These are phyloP conservation scores for Colletotrichum zoysiae DNA, from an alignment of 2,329 filamentous ascomycete species.

Conservation along the genomic window DNA sequence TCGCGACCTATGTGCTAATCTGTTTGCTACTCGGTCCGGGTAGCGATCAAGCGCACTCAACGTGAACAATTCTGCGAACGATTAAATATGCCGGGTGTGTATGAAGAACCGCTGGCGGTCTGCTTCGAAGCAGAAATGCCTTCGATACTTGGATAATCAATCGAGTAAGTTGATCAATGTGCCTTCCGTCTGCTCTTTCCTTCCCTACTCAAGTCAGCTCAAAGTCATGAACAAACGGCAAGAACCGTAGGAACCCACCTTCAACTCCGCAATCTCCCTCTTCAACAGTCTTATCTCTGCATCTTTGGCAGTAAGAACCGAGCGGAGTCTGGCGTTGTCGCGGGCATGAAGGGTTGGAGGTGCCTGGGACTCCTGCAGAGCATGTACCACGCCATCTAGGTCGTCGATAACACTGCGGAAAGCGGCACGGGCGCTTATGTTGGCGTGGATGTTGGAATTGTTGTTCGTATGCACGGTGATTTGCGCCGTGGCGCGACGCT, in stretches of 20 bases:
- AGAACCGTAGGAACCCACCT: background rate
- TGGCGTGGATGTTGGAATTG: background rate
- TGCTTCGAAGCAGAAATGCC: background rate
- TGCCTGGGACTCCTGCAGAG: background rate
- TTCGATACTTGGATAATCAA: background rate
- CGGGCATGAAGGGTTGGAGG: background rate
- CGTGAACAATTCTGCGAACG: background rate
- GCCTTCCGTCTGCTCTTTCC: background rate
- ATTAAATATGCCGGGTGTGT: too few species aligned
- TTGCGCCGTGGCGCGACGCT: background rate
- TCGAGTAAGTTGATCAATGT: background rate
- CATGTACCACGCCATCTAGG: background rate
- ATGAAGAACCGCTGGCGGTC: background rate
- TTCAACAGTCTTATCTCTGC: background rate
- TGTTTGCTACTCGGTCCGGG: background rate
- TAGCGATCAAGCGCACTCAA: too few species aligned
- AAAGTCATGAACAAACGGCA: too few species aligned
- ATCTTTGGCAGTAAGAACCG: background rate
- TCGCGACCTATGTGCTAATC: rapidly evolving
- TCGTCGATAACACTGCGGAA: conserved; percentile 5
- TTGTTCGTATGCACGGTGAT: background rate
- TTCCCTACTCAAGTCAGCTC: background rate
- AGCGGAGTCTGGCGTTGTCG: background rate
- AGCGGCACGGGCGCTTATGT: background rate
- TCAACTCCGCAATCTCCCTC: background rate